Conservation (phyloP, 2,329 filamentous ascomycete genomes). For the Fusarium zealandicum region DNA sequence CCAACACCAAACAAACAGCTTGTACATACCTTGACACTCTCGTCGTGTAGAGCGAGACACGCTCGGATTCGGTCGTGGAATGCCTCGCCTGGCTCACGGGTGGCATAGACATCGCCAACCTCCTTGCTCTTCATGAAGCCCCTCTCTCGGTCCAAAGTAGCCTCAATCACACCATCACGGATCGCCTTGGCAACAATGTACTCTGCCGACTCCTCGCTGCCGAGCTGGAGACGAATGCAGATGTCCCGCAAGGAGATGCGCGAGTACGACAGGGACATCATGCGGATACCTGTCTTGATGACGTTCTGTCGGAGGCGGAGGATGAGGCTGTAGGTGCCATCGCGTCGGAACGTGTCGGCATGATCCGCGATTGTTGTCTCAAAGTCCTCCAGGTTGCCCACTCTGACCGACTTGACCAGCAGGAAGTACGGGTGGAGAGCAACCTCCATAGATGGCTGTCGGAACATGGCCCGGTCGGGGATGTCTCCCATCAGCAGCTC, state of each 20-base stretch:
- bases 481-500: slow-evolving; percentile 99
- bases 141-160: slow-evolving; percentile 88
- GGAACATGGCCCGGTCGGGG: slow-evolving; percentile 92
- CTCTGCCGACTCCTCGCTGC: slow-evolving; percentile 96
- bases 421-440: slow-evolving; percentile 92
- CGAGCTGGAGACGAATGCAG: slow-evolving; percentile 90
- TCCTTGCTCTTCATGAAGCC: slow-evolving; percentile 99
- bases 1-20: not conserved
- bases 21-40: slow-evolving; percentile 85
- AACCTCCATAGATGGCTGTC: slow-evolving; percentile 84
- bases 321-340: slow-evolving; percentile 95
- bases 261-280: slow-evolving; percentile 98
- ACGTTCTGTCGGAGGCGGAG: slow-evolving; percentile 96
- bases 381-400: slow-evolving; percentile 95
- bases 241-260: slow-evolving; percentile 97
- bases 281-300: slow-evolving; percentile 98
- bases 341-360: slow-evolving; percentile 84
- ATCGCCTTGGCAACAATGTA: slow-evolving; percentile 99
- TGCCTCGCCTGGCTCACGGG: slow-evolving; percentile 91
- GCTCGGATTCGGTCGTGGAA: slow-evolving; percentile 97
- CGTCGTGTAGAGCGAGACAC: slow-evolving; percentile 90
- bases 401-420: slow-evolving; percentile 91
- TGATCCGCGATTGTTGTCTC: slow-evolving; percentile 84
- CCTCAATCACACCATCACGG: slow-evolving; percentile 95
- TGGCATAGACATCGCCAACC: slow-evolving; percentile 93